phyloP scores from a whole-genome alignment of 345 rosid genomes.

The Populus davidiana region DNA sequence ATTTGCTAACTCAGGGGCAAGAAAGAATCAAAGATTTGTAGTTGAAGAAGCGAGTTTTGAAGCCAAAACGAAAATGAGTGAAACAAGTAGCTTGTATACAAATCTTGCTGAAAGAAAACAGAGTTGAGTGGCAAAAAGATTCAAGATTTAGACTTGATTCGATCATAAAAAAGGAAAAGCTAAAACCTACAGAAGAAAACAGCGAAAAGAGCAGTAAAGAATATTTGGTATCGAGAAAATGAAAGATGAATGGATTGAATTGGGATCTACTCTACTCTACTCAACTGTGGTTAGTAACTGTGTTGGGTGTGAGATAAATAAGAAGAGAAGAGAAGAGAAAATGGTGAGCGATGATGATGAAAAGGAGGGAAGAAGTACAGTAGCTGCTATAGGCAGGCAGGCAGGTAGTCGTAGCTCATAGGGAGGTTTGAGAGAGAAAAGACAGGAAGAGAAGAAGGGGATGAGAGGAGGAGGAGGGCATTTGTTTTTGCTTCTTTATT shows the following conservation, averaged over 20 bases:
- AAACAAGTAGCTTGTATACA: no score
- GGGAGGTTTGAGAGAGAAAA: conserved; percentile 16
- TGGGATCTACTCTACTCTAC: background rate
- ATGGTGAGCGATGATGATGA: background rate
- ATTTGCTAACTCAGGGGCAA: no score
- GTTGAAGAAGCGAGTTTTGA: background rate
- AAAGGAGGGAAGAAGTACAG: background rate
- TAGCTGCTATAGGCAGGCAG: no score
- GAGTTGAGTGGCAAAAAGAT: background rate
- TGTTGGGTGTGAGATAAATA: background rate
- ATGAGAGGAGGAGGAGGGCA: conserved; percentile 15
- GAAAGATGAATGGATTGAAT: background rate
- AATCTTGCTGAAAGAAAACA: background rate
- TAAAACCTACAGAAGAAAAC: background rate
- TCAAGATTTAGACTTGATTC: background rate
- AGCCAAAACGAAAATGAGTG: no score
- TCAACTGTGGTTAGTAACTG: background rate
- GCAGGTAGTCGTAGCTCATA: background rate
- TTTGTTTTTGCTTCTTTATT: background rate
- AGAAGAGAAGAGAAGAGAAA: no score
- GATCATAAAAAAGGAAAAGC: background rate
- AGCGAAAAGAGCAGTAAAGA: background rate
- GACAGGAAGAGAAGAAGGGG: conserved; percentile 17
- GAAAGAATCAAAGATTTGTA: conserved; percentile 4
- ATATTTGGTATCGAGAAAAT: background rate